Base-by-base conservation (phyloP, 108 stramenopile genomes). In the Asterionellopsis glacialis region DNA sequence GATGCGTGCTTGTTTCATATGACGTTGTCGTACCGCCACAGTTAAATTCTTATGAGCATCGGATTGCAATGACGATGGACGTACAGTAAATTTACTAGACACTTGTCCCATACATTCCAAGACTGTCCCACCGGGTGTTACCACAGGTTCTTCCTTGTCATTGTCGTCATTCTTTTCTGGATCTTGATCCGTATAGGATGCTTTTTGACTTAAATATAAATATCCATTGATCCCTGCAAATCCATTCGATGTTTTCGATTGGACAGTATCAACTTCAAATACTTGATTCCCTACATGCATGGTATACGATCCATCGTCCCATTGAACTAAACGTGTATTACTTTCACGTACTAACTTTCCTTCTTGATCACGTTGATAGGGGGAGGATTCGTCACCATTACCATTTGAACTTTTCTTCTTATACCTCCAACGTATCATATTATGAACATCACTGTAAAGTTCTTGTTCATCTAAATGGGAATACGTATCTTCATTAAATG, bases 351-450 rank as follows among this genome's bases (percentile, higher is more conserved):
- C 9, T 9, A 81, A 57, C 12, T 58, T 51, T 21, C 73, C 73
- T 12, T 56, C 59, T 16, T 15, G 23, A 39, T 80, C 79, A 10
- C 86, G 77, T 14, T 60, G 38, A 0, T 77, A 23, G 23, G 66
- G 45, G n/a, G n/a, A n/a, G n/a, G n/a, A n/a, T 1, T 74, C 79
- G 41, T 63, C 57, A n/a, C n/a, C n/a, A n/a, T 23, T 61, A 4
- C 42, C 7, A 22, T 42, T 43, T 38, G 62, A 54, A 15, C 47
- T 26, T 51, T 78, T 66, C 27, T 63, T 43, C 38, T 77, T 74
- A 63, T 89, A 92, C 51, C 91, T 62, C 87, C 87, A 92, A 18
- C 91, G 85, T 45, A 92, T 79, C 81, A 92, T 87, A 69, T 84
- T 84, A 56, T 85, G 79, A 5, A 86, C 80, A 22, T 80, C 75